A percentile compares a stretch with the other conserved stretches of the same genome.
Conservation (phyloP, 805 yeast genomes). For the Pichia gijzeniarum region DNA sequence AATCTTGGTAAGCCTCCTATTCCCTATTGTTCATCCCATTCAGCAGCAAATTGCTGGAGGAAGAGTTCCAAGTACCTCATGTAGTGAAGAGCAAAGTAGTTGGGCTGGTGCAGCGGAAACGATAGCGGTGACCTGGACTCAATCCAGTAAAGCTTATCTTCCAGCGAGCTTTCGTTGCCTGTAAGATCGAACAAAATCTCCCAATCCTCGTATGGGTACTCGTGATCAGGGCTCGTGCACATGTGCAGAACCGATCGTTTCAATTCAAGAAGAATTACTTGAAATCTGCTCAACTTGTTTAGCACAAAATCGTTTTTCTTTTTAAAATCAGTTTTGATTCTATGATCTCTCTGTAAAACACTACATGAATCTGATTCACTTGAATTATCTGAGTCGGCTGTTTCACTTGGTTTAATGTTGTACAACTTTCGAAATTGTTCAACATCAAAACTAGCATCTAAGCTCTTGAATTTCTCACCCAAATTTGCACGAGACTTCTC, state of each 20-base stretch:
- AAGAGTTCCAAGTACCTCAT: constrained; percentile 21
- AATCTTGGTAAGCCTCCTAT: too few relatives aligned
- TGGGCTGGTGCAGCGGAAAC: constrained; percentile 63
- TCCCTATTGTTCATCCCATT: constrained; percentile 15
- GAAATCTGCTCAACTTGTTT: constrained; percentile 19
- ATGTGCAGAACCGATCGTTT: constrained; percentile 29
- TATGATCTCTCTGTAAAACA: constrained; percentile 9
- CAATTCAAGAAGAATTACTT: constrained; percentile 28
- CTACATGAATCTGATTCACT: not conserved
- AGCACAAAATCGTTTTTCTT: constrained; percentile 25
- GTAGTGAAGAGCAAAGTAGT: constrained; percentile 39
- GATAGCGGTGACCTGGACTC: constrained; percentile 61
- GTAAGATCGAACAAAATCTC: constrained; percentile 29
- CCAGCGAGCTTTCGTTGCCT: constrained; percentile 18
- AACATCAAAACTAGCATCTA: constrained; percentile 17
- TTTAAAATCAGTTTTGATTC: constrained; percentile 17
- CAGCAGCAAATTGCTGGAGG: constrained; percentile 23
- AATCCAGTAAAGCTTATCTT: constrained; percentile 49
- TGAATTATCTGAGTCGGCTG: not conserved
- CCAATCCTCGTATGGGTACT: constrained; percentile 52
- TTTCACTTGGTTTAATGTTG: too few relatives aligned
- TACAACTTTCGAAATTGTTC: constrained; percentile 2
- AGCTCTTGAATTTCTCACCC: constrained; percentile 11
- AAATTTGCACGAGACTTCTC: constrained; percentile 9
- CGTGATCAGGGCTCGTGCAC: constrained; percentile 35